Conservation (phyloP, 1,284 basidiomycete genomes). For the Caloboletus inedulis region DNA sequence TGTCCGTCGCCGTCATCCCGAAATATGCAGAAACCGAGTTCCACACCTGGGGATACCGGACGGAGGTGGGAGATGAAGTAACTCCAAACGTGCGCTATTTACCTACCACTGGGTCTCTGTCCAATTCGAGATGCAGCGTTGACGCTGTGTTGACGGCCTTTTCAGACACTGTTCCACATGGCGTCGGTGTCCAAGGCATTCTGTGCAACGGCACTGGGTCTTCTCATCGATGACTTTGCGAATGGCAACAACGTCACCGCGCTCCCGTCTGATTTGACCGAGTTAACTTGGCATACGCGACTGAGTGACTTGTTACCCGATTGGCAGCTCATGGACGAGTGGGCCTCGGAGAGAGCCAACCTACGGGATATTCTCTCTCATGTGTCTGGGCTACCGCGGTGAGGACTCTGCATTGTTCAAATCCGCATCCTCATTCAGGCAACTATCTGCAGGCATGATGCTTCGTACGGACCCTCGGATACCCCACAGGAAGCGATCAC, state of each 20-base stretch:
- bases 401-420: background rate
- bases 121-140: background rate
- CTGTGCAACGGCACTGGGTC: constrained; percentile 37
- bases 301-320: constrained; percentile 37
- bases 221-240: constrained; percentile 40
- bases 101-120: no score
- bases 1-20: constrained; percentile 22
- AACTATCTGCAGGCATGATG: constrained; percentile 32
- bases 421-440: background rate
- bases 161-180: constrained; percentile 39
- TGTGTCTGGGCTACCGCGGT: constrained; percentile 38
- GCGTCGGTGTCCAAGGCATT: constrained; percentile 41
- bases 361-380: constrained; percentile 40
- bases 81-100: constrained; percentile 20
- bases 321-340: constrained; percentile 36
- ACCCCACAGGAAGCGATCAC: constrained; percentile 26
- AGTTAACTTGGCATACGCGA: constrained; percentile 37
- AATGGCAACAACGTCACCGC: constrained; percentile 35
- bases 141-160: background rate
- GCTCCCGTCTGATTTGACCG: constrained; percentile 32
- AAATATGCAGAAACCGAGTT: constrained; percentile 20
- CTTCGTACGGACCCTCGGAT: constrained; percentile 31
- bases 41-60: constrained; percentile 23
- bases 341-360: constrained; percentile 34
- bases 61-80: constrained; percentile 23